Evolutionary conservation across 805 yeast genomes (phyloP), one percentile per base, ranked within the genome.

Genomic region (Starmerella sirachaensis): DNA sequence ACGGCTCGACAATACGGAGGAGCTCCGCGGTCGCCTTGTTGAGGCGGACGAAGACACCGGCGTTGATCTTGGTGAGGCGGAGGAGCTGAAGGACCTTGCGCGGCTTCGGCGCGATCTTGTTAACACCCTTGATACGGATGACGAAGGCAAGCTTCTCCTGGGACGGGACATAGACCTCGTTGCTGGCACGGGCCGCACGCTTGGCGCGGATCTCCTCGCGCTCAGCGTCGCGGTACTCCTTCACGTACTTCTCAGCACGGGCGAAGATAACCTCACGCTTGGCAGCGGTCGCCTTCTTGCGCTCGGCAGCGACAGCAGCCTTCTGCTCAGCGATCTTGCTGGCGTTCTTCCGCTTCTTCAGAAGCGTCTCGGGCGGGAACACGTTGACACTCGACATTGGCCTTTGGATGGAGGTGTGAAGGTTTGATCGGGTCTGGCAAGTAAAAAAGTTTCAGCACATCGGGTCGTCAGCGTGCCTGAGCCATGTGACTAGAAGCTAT

Each of bases 71-170:
- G 64, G 77, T 74, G 68, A 84, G 77, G 76, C 94, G 79, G 68
- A 83, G 74, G 65, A 85, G 76, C 47, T 54, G 94, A 67, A 84
- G 68, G 60, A 86, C 94, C 82, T 86, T 86, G 82, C 95, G 85
- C 77, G 95, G 94, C 80, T 86, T 86, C 63, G 96, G 95, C 63
- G 95, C 82, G 60, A 86, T 84, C 80, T 85, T 86, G 86, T 74
- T 81, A 68, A 86, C 83, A 86, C 96, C 96, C 88, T 86, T 86
- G 78, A 86, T 86, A 80, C 97, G 84, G 68, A 86, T 76, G 62
- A 86, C 93, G 67, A 86, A 84, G 54, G 83, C 93, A 62, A 86
- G 79, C 70, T 83, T 85, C 62, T 78, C 76, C 76, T 86, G 88
- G 67, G 93, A 95, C 62, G 77, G 84, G 59, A 84, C 93, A 74